Conservation (phyloP, 129 eudicot genomes). For the Artemisia argyi region DNA sequence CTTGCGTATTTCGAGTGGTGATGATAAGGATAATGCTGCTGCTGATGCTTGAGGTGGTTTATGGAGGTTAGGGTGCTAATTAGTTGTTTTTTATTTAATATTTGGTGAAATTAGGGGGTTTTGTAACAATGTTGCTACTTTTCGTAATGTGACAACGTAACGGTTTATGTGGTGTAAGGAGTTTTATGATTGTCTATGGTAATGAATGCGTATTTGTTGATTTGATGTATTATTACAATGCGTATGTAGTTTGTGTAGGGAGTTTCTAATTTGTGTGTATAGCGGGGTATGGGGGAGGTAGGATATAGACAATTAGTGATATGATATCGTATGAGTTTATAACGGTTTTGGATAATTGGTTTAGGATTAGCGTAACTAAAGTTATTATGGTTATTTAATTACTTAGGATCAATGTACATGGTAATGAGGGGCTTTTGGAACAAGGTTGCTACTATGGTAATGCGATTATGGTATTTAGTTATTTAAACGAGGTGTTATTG, state of each 20-base stretch:
- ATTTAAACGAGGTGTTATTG: slow-evolving; percentile 19
- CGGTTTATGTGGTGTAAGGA: slow-evolving; percentile 12
- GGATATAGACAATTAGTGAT: too few relatives aligned
- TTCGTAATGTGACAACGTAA: slow-evolving; percentile 4
- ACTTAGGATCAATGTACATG: too few relatives aligned
- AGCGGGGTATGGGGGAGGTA: too few relatives aligned
- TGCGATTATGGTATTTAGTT: neutral
- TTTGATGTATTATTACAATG: neutral
- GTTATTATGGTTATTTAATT: too few relatives aligned
- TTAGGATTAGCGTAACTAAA: too few relatives aligned
- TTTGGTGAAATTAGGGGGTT: slow-evolving; percentile 21
- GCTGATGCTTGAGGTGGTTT: neutral
- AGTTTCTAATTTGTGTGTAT: too few relatives aligned
- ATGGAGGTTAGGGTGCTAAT: slow-evolving; percentile 31
- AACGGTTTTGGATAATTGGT: too few relatives aligned
- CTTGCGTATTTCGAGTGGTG: slow-evolving; percentile 33
- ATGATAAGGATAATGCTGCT: slow-evolving; percentile 27
- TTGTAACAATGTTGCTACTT: slow-evolving; percentile 24
- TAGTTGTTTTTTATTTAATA: neutral
- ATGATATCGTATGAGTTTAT: too few relatives aligned
- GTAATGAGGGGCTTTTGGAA: too few relatives aligned
- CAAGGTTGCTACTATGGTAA: too few relatives aligned
- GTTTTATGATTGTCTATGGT: slow-evolving; percentile 13
- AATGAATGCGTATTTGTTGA: neutral
- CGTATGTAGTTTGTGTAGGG: neutral